Evolutionary conservation across 441 rosid genomes (phyloP).

Genomic region (Arabidopsis hybrid): DNA sequence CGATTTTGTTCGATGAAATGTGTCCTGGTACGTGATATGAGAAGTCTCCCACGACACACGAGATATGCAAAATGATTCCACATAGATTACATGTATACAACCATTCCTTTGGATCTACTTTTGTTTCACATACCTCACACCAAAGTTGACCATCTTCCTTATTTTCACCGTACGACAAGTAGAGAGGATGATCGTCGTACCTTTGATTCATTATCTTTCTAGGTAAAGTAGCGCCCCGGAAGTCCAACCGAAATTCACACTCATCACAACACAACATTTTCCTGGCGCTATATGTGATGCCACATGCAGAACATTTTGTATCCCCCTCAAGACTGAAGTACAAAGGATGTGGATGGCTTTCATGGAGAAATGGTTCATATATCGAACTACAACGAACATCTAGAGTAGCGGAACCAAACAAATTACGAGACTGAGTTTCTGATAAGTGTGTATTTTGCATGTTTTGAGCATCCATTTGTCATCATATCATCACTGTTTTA

Average conservation of each 20-base stretch:
- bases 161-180: not conserved
- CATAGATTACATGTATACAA: not conserved
- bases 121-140: not conserved
- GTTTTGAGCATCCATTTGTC: too few relatives aligned
- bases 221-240: not conserved
- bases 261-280: not conserved
- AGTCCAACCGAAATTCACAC: not conserved
- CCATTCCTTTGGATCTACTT: not conserved
- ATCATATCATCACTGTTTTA: too few relatives aligned
- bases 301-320: too few relatives aligned
- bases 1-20: too few relatives aligned
- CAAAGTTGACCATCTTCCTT: not conserved
- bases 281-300: too few relatives aligned
- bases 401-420: not conserved
- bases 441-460: too few relatives aligned
- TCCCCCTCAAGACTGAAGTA: not conserved
- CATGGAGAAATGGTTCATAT: not conserved
- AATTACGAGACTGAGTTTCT: too few relatives aligned
- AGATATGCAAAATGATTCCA: not conserved
- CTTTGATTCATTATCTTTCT: not conserved
- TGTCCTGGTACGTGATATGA: not conserved
- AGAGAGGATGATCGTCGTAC: not conserved
- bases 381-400: not conserved
- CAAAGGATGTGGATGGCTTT: conserved; percentile 14
- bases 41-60: not conserved